These are phyloP conservation scores for Emericellopsis cladophorae DNA, from an alignment of 2,329 filamentous ascomycete species.

Conservation along the genomic window DNA sequence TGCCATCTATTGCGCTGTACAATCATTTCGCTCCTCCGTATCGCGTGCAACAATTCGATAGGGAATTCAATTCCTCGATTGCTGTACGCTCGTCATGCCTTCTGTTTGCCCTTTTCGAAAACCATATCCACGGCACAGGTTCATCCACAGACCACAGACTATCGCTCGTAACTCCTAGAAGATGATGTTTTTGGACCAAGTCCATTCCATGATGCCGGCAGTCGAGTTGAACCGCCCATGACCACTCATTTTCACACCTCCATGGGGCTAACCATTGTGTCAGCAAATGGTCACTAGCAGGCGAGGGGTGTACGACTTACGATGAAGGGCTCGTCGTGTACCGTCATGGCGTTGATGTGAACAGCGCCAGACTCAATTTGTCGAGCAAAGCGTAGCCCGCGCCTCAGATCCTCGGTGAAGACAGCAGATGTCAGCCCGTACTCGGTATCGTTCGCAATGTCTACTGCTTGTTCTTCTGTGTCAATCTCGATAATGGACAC, in stretches of 20 bases:
- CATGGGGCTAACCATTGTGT: conserved; percentile 38
- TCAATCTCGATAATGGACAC: conserved; percentile 55
- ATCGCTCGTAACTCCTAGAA: conserved; percentile 12
- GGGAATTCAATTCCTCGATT: neutral
- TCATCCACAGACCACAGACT: no score
- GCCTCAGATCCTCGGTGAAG: conserved; percentile 56
- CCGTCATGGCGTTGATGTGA: conserved; percentile 53
- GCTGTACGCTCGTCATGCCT: neutral
- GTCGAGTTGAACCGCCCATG: conserved; percentile 47
- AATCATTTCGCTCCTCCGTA: neutral
- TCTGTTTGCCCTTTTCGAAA: no score
- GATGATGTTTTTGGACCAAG: conserved; percentile 51
- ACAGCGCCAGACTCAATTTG: conserved; percentile 55
- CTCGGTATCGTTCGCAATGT: conserved; percentile 68
- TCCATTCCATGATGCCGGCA: conserved; percentile 46
- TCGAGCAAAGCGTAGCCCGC: conserved; percentile 45
- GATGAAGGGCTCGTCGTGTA: conserved; percentile 47
- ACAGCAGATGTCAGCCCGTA: conserved; percentile 63
- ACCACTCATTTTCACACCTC: conserved; percentile 52
- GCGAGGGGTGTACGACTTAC: no score
- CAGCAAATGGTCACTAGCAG: no score
- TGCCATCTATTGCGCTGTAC: neutral
- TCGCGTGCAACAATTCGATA: no score
- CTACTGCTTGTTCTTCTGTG: conserved; percentile 59
- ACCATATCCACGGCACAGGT: no score